These are phyloP conservation scores for Aphanomyces euteiches DNA, from an alignment of 352 stramenopile genomes.

Conservation along the genomic window DNA sequence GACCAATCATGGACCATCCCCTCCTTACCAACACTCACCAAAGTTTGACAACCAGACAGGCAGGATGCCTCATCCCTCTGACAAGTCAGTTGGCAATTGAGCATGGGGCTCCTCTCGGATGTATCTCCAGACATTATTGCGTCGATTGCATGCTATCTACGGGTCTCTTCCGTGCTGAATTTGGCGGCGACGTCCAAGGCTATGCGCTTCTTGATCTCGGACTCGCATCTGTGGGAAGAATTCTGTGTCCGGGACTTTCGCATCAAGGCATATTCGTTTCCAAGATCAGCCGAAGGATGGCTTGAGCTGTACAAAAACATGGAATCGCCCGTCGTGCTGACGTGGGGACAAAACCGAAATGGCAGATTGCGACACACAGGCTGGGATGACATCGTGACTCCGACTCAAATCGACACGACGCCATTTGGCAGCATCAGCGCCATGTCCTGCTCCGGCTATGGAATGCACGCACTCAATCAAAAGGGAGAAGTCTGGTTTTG, in stretches of 20 bases:
- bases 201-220: not conserved
- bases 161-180: slow-evolving; percentile 6
- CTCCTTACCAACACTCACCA: too few relatives aligned
- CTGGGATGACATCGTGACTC: not conserved
- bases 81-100: too few relatives aligned
- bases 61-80: too few relatives aligned
- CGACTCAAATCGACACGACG: slow-evolving; percentile 11
- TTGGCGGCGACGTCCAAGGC: not conserved
- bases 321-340: slow-evolving; percentile 19
- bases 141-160: not conserved
- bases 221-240: slow-evolving; percentile 5
- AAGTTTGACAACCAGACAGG: too few relatives aligned
- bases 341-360: slow-evolving; percentile 1
- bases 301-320: slow-evolving; percentile 5
- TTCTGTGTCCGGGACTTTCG: slow-evolving; percentile 23
- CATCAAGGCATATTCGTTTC: slow-evolving; percentile 16
- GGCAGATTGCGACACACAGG: not conserved
- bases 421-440: not conserved
- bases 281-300: not conserved
- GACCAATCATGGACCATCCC: too few relatives aligned
- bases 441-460: slow-evolving; percentile 24
- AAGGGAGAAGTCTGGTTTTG: slow-evolving; percentile 21
- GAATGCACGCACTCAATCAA: slow-evolving; percentile 27
- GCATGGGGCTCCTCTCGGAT: too few relatives aligned
- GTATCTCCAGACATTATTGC: too few relatives aligned